A percentile compares a stretch with the other conserved stretches of the same genome.
Conservation (phyloP, 352 stramenopile genomes). For the Aphanomyces astaci region DNA sequence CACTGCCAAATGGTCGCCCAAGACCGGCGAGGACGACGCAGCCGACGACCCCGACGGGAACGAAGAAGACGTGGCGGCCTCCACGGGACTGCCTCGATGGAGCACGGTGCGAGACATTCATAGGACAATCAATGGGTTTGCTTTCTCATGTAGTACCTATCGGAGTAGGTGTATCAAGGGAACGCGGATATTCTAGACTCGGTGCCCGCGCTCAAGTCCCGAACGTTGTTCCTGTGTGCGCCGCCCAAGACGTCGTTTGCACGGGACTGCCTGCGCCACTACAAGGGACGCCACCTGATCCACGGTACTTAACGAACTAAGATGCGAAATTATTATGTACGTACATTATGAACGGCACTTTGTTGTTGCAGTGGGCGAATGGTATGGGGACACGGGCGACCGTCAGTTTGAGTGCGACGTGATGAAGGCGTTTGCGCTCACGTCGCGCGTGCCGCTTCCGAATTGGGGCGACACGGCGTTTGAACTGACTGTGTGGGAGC, state of each 20-base stretch:
- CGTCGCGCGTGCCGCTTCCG: constrained; percentile 47
- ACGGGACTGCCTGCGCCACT: constrained; percentile 41
- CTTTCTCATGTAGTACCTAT: no score
- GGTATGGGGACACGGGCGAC: constrained; percentile 69
- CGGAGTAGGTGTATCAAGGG: constrained; percentile 42
- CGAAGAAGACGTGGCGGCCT: neutral
- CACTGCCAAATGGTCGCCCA: constrained; percentile 18
- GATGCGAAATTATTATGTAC: neutral
- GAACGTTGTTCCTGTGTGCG: constrained; percentile 63
- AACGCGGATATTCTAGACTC: constrained; percentile 45
- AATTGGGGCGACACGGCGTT: constrained; percentile 79
- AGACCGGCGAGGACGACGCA: constrained; percentile 11
- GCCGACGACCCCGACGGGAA: constrained; percentile 37
- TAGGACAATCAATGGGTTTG: no score
- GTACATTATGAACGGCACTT: no score
- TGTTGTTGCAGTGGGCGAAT: constrained; percentile 60
- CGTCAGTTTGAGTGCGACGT: constrained; percentile 57
- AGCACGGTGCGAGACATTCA: neutral
- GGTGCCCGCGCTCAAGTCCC: constrained; percentile 31
- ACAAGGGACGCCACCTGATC: constrained; percentile 55
- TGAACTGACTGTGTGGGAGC: constrained; percentile 60
- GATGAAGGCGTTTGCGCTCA: constrained; percentile 40
- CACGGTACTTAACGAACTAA: constrained; percentile 27
- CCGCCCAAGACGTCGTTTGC: constrained; percentile 60
- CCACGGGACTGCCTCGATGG: neutral